Percentiles rank a stretch among this genome's conserved stretches.
Evolutionary conservation across 306 rosid genomes (phyloP).

Genomic region (Boehmeria nivea): DNA sequence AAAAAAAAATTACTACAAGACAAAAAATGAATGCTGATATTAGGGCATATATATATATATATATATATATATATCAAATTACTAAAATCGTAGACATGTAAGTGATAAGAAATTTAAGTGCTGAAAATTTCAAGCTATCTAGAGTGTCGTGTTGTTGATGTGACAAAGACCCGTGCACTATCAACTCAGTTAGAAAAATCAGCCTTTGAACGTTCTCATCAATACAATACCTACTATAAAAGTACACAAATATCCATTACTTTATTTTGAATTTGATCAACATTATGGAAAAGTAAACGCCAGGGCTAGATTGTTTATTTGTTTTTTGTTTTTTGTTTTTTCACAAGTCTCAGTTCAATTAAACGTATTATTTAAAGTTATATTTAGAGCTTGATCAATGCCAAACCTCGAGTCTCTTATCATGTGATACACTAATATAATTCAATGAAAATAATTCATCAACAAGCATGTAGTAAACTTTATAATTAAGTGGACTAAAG

Average conservation of each 20-base stretch:
- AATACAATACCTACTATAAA: not conserved
- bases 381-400: too few species aligned
- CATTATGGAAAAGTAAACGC: slow-evolving; percentile 12
- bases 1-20: not conserved
- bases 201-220: slow-evolving; percentile 1
- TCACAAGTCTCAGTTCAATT: too few species aligned
- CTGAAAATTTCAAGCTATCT: not conserved
- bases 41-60: not conserved
- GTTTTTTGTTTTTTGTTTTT: too few species aligned
- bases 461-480: too few species aligned
- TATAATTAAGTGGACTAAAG: too few species aligned
- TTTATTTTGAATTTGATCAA: not conserved
- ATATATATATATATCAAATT: not conserved
- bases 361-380: not conserved
- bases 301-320: too few species aligned
- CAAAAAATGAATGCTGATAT: too few species aligned
- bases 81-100: not conserved
- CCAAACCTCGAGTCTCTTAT: too few species aligned
- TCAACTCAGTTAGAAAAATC: not conserved
- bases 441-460: too few species aligned
- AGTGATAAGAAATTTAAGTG: not conserved
- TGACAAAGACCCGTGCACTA: not conserved
- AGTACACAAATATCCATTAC: not conserved
- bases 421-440: too few species aligned
- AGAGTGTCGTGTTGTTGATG: not conserved